A percentile compares a stretch with the other conserved stretches of the same genome.
phyloP scores from a whole-genome alignment of 495 filamentous ascomycete species.

The Aspergillus wentii region DNA sequence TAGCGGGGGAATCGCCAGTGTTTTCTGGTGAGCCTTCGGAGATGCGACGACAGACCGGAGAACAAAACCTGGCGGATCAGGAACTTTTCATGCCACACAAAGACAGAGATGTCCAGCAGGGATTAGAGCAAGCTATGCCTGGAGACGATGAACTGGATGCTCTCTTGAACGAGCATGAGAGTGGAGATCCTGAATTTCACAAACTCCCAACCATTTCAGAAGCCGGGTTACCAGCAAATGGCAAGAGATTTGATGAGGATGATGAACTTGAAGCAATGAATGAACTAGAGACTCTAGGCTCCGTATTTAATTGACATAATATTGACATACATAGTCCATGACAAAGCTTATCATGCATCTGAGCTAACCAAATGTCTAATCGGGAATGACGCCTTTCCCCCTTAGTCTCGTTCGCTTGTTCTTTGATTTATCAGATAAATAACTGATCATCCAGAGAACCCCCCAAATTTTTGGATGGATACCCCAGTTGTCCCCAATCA shows the following conservation, averaged over 20 bases:
- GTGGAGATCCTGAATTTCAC: conserved; percentile 4
- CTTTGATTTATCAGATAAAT: too few relatives aligned
- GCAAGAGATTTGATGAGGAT: conserved; percentile 19
- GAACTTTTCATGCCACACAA: conserved; percentile 25
- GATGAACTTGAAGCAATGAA: conserved; percentile 32
- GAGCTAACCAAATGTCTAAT: too few relatives aligned
- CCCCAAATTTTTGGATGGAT: too few relatives aligned
- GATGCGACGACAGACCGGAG: neutral
- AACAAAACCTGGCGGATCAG: conserved; percentile 4
- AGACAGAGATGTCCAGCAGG: conserved; percentile 6
- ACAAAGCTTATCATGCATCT: too few relatives aligned
- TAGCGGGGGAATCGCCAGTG: too few relatives aligned
- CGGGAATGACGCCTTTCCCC: too few relatives aligned
- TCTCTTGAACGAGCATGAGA: conserved; percentile 30
- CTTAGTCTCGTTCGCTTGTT: too few relatives aligned
- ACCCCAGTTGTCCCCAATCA: too few relatives aligned
- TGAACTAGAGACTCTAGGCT: conserved; percentile 14
- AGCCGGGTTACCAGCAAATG: too few relatives aligned
- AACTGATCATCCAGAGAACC: too few relatives aligned
- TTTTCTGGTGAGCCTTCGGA: too few relatives aligned
- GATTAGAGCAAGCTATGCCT: conserved; percentile 12
- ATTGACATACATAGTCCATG: neutral
- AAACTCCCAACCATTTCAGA: neutral
- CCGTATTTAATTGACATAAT: neutral
- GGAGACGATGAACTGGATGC: conserved; percentile 36